A percentile compares a stretch with the other conserved stretches of the same genome.
Evolutionary conservation across 371 early-diverging fungal species (phyloP).

Genomic region (Mucor lusitanicus): DNA sequence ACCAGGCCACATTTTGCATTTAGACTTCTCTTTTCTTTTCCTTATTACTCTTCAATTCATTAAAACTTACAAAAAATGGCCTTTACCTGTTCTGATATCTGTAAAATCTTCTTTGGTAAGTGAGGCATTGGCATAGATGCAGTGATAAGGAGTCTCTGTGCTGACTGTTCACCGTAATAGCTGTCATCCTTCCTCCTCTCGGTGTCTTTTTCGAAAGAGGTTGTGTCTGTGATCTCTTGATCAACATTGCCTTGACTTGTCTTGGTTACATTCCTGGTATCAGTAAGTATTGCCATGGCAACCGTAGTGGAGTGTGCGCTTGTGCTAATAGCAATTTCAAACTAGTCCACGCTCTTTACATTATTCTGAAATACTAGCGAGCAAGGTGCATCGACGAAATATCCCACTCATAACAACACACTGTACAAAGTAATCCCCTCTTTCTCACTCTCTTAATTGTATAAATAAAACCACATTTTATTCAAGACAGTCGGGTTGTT

Average conservation of each 20-base stretch:
- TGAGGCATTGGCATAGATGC: background rate
- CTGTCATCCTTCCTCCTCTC: slow-evolving; percentile 58
- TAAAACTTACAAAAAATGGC: slow-evolving; percentile 27
- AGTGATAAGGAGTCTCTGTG: background rate
- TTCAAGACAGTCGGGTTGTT: slow-evolving; percentile 59
- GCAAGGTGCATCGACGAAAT: background rate
- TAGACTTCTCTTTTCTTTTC: background rate
- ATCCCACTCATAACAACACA: background rate
- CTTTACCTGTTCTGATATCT: slow-evolving; percentile 47
- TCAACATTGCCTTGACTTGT: slow-evolving; percentile 76
- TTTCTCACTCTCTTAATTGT: background rate
- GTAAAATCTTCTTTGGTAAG: slow-evolving; percentile 43
- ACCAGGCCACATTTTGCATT: background rate
- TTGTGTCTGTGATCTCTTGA: slow-evolving; percentile 71
- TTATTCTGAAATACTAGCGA: slow-evolving; percentile 33
- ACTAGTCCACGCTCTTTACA: slow-evolving; percentile 38
- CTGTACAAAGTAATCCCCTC: background rate
- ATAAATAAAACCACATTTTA: slow-evolving; percentile 5
- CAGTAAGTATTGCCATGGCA: slow-evolving; percentile 27
- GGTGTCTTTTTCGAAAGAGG: slow-evolving; percentile 72
- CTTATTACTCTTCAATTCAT: slow-evolving; percentile 1
- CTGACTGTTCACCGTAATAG: background rate
- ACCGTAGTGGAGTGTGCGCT: too few species aligned
- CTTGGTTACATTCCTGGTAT: slow-evolving; percentile 85
- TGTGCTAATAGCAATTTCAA: background rate